Base-by-base conservation (phyloP, 2,329 filamentous ascomycete species). In the Cytospora schulzeri region DNA sequence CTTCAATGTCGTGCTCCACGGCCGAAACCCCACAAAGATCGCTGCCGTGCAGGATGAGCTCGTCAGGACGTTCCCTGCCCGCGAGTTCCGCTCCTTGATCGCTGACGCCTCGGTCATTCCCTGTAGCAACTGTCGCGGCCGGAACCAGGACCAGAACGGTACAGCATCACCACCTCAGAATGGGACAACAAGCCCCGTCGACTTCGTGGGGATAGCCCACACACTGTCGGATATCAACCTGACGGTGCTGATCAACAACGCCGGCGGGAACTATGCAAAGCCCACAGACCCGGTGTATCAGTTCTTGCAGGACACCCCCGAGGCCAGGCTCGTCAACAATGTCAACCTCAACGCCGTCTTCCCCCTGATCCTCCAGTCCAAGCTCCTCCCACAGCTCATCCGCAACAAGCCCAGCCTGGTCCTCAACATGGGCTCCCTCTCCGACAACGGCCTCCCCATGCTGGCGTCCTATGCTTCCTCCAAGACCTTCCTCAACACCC, bases 1-100 rank as follows among this genome's bases (percentile, higher is more conserved):
- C 55, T 86, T 87, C 78, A 83, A 85, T 68, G 76, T 88, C 38
- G 75, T 87, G 19, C 70, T 88, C 11, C 85, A 88, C 66, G 84
- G 85, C n/a, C 80, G 83, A 41, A 84, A 84, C 65, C 67, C 69
- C 2, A 66, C 73, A 4, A 87, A 86, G 68, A 76, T 88, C 3
- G 70, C 76, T 2, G 62, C 62, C 1, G 73, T 83, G n/a, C 71
- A 75, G n/a, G 60, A 70, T 1, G 71, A 77, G 29, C 76, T 87
- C 0, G 66, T 71, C 1, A n/a, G 69, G 0, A 65, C 73, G 11
- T 79, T 78, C 63, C 82, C 83, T 0, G 41, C 67, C 1, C 70
- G 74, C 17, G 71, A 74, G 29, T 77, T 82, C 60, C 73, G 75
- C 31, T 71, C 73, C 52, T 71, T 83, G 51, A 70, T 83, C 22